A percentile compares a stretch with the other conserved stretches of the same genome.
phyloP scores from a whole-genome alignment of 371 early-diverging fungal species.

The Mucor velutinosus region DNA sequence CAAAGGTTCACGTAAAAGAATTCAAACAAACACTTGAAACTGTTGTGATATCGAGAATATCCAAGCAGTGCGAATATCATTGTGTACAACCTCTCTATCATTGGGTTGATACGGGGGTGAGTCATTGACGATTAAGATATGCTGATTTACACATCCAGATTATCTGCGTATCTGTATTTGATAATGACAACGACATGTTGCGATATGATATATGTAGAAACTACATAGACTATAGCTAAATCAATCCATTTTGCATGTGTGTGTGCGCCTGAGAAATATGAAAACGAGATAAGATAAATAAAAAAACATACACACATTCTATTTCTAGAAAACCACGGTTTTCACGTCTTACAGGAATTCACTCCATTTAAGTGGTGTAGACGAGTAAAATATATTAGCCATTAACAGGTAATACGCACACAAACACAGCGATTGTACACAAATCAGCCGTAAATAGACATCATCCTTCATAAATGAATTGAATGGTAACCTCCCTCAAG shows the following conservation, averaged over 20 bases:
- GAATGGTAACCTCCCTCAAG: not conserved
- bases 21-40: not conserved
- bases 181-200: not conserved
- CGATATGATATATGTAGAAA: not conserved
- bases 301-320: not conserved
- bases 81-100: not conserved
- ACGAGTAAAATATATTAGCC: not conserved
- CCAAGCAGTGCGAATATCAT: not conserved
- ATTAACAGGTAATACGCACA: not conserved
- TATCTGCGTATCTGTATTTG: not conserved
- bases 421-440: not conserved
- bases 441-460: not conserved
- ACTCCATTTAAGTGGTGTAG: not conserved
- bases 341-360: not conserved
- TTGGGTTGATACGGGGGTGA: not conserved
- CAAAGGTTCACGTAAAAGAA: not conserved
- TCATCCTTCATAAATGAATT: not conserved
- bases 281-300: not conserved
- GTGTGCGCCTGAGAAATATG: not conserved
- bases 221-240: not conserved
- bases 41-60: not conserved
- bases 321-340: constrained; percentile 3
- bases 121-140: not conserved
- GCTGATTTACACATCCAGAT: not conserved
- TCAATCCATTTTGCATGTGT: not conserved